phyloP scores from a whole-genome alignment of 23 red algal species.

The Agarophyton chilense region DNA sequence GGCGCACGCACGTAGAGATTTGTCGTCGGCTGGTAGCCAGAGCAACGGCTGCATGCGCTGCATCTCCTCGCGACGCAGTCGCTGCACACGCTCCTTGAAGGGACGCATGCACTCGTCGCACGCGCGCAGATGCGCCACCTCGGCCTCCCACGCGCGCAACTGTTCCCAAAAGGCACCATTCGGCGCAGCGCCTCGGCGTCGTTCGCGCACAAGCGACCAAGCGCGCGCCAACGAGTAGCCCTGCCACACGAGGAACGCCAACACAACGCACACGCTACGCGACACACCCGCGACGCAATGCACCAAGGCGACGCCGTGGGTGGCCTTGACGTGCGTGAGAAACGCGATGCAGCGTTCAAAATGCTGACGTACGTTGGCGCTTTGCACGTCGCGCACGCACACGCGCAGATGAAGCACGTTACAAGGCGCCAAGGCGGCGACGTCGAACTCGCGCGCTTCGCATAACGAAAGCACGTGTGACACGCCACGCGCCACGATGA shows the following conservation, averaged over 20 bases:
- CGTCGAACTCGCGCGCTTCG: not conserved
- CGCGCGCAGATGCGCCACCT: not conserved
- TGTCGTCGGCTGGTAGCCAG: no score
- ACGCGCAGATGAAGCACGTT: not conserved
- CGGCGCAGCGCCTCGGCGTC: not conserved
- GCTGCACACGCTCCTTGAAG: not conserved
- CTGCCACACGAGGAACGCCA: constrained; percentile 1
- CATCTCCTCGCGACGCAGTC: not conserved
- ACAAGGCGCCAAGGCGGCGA: not conserved
- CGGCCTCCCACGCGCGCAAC: not conserved
- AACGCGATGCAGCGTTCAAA: not conserved
- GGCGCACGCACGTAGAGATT: no score
- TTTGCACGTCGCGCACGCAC: not conserved
- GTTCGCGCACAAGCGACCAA: not conserved
- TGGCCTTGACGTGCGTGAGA: constrained; percentile 10
- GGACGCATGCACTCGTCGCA: not conserved
- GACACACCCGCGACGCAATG: constrained; percentile 2
- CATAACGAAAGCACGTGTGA: not conserved
- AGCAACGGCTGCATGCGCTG: no score
- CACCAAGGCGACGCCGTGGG: not conserved
- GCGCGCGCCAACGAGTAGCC: not conserved
- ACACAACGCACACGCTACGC: not conserved
- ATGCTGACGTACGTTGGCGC: not conserved
- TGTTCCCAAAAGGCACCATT: not conserved
- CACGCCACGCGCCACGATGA: not conserved